These are phyloP conservation scores for Paecilomyces fulvus DNA, from an alignment of 2,329 filamentous ascomycete genomes.

Conservation along the genomic window DNA sequence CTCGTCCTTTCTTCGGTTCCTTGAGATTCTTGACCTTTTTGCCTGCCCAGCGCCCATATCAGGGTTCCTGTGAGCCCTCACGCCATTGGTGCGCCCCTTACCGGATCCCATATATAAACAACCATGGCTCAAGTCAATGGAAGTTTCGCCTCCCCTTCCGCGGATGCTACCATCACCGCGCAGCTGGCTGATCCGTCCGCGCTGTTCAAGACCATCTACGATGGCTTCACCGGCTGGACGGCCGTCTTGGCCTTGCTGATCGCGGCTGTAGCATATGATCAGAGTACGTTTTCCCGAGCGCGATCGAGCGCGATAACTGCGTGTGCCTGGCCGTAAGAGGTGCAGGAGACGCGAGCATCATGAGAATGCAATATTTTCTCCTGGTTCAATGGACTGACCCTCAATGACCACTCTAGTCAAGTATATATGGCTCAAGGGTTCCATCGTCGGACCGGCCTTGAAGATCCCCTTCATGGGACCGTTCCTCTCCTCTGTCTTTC, in stretches of 20 bases:
- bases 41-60: background rate
- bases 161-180: slow-evolving; percentile 51
- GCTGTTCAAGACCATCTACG: slow-evolving; percentile 47
- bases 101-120: slow-evolving; percentile 1
- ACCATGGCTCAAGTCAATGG: slow-evolving; percentile 49
- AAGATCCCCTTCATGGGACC: slow-evolving; percentile 90
- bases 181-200: slow-evolving; percentile 40
- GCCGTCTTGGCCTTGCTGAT: slow-evolving; percentile 63
- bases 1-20: slow-evolving; percentile 3
- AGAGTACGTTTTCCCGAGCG: slow-evolving; percentile 54
- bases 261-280: slow-evolving; percentile 73
- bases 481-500: slow-evolving; percentile 84
- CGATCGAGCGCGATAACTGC: background rate
- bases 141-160: slow-evolving; percentile 61
- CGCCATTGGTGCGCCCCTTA: background rate
- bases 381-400: background rate
- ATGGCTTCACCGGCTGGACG: slow-evolving; percentile 56
- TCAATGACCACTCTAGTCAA: slow-evolving; percentile 46
- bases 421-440: slow-evolving; percentile 67
- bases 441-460: slow-evolving; percentile 64
- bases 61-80: slow-evolving; percentile 1
- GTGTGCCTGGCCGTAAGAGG: background rate
- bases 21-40: slow-evolving; percentile 5
- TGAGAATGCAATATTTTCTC: background rate
- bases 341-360: background rate